A percentile compares a stretch with the other conserved stretches of the same genome.
Evolutionary conservation across 129 eudicot species (phyloP).

Genomic region (Flaveria robusta): DNA sequence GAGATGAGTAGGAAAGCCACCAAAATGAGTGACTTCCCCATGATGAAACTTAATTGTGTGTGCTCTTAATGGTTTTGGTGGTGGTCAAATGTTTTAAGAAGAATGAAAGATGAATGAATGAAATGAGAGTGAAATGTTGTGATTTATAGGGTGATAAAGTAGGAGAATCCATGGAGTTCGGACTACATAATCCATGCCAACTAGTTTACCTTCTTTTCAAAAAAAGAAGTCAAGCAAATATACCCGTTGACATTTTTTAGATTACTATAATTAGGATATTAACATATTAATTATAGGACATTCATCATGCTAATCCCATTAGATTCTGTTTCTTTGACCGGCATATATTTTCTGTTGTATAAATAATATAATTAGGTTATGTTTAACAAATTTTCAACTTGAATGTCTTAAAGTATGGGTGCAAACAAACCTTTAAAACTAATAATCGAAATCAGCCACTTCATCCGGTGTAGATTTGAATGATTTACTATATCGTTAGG

Average conservation of each 20-base stretch:
- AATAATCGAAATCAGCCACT: no score
- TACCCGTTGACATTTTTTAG: conserved; percentile 11
- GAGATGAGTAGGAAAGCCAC: conserved; percentile 48
- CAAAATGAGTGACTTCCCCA: conserved; percentile 42
- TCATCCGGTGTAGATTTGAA: no score
- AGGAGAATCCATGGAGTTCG: conserved; percentile 31
- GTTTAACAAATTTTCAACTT: neutral
- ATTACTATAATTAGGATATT: no score
- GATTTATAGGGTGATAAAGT: conserved; percentile 29
- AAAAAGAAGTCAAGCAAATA: conserved; percentile 11
- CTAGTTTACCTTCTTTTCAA: conserved; percentile 20
- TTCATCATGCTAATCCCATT: neutral
- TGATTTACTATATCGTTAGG: no score
- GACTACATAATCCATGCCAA: conserved; percentile 16
- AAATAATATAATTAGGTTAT: neutral
- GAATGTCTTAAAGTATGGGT: neutral
- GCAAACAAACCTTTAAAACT: no score
- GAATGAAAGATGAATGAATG: neutral
- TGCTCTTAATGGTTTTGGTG: neutral
- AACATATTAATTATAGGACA: no score
- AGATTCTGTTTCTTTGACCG: neutral
- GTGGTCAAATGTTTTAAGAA: no score
- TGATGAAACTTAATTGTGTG: neutral
- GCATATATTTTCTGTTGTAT: neutral
- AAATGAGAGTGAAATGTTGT: neutral